Evolutionary conservation across 345 rosid genomes (phyloP), one percentile per base, ranked within the genome.

Genomic region (Eucalyptus curtisii): DNA sequence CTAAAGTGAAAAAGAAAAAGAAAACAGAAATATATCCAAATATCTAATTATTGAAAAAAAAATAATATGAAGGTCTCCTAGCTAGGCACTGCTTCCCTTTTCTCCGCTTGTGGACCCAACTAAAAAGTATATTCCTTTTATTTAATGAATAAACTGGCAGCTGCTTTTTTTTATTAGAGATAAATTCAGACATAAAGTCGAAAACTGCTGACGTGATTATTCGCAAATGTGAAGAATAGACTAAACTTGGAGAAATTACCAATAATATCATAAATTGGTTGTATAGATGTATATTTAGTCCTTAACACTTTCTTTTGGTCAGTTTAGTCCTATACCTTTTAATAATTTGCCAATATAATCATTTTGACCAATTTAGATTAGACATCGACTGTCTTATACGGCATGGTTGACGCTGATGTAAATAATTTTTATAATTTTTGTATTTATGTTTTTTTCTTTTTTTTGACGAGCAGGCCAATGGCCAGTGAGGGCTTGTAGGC

Each of bases 351-450:
- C 0, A 55, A 55, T 10, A 55, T 24, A 52, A 52, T 52, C 55
- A 0, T 52, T 52, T 2, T 0, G 10, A 52, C 1, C 10, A 52
- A 59, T 59, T 59, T 59, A 27, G 14, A 27, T 13, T 5, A 0
- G 66, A 59, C 11, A 59, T 52, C 20, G 55, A 7, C 22, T 16
- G 3, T 52, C 3, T 7, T 16, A 52, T 52, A 3, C 1, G 22
- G 8, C 17, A 17, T 52, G 8, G 9, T 16, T 52, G 7, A 17
- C 1, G 3, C 7, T 50, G 20, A 19, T 52, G 22, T 52, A 19
- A 16, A 17, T 16, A 52, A 16, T 52, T 52, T 52, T 52, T 17
- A 16, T 16, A 52, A 1, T 52, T 15, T 50, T 52, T 16, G 2
- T 50, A 16, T 44, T 8, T 44, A 44, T 44, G 2, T 8, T 45